Base-by-base conservation (phyloP, 78 protist species). In the Planoprotostelium fungivorum region DNA sequence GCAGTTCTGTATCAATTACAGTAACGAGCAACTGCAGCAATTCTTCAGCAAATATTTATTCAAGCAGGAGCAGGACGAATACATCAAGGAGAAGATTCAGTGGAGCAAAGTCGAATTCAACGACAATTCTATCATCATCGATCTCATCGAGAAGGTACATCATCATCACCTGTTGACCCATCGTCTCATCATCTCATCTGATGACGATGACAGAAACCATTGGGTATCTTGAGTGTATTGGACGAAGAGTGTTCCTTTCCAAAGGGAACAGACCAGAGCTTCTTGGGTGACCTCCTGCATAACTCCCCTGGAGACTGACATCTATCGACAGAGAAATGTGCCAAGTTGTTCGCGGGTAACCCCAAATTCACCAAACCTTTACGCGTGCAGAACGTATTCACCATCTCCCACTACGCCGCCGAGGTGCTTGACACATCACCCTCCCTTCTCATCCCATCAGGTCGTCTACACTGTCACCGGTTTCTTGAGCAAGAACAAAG, bases 401-500 rank as follows among this genome's bases (percentile, higher is more conserved):
- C 73, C 73, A 51, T 51, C 73, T 51, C 73, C 73, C 73, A 51
- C 16, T 51, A 51, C 73, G 73, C 73, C 16, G 73, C 73, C 73
- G 73, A 51, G 16, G 73, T 51, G 31, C 5, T 51, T 5, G 5
- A 51, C 73, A 51, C 73, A 16, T 51, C 73, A 51, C 5, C 73
- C 31, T 5, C 16, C 5, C 73, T 25, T 51, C 5, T 25, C 73
- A 51, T 51, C 31, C 16, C 73, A 98, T 84, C 91, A 90, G 37
- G 99, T 98, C 34, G 84, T 87, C 16, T 98, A 97, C 90, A 86
- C 84, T 36, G 89, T 91, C n/a, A 63, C 0, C 25, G 97, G 96
- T 35, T 98, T 98, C 95, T 85, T 96, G 36, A 96, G 88, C 83
- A 97, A 96, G 93, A 97, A 97, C 91, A 96, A 94, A 86, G 99